A percentile compares a stretch with the other conserved stretches of the same genome.
Conservation (phyloP, 495 filamentous ascomycete genomes). For the Talaromyces proteolyticus region DNA sequence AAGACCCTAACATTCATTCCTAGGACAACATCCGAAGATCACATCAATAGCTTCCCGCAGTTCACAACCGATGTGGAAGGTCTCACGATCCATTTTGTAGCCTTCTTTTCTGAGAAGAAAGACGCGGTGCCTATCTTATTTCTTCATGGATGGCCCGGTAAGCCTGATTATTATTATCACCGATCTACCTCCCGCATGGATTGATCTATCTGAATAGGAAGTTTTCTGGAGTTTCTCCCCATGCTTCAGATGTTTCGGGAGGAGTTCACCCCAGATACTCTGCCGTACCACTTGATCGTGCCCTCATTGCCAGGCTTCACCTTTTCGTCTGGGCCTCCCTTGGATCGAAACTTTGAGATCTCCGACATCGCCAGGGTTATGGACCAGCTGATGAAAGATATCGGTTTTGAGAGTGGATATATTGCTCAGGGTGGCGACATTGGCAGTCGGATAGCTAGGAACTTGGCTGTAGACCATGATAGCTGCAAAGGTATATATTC, state of each 20-base stretch:
- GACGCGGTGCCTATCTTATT: slow-evolving; percentile 50
- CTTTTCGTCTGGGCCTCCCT: slow-evolving; percentile 48
- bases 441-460: slow-evolving; percentile 44
- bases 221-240: slow-evolving; percentile 26
- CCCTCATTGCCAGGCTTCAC: slow-evolving; percentile 60
- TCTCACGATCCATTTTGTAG: slow-evolving; percentile 54
- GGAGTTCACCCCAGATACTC: slow-evolving; percentile 46
- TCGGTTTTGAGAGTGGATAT: slow-evolving; percentile 57
- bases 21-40: slow-evolving; percentile 42
- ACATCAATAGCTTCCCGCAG: slow-evolving; percentile 59
- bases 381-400: slow-evolving; percentile 50
- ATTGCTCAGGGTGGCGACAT: slow-evolving; percentile 64
- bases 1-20: too few species aligned
- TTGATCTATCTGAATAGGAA: too few species aligned
- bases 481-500: slow-evolving; percentile 36
- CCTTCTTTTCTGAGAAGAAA: slow-evolving; percentile 43
- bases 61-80: slow-evolving; percentile 47
- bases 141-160: slow-evolving; percentile 49
- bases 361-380: slow-evolving; percentile 40
- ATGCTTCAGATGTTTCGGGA: slow-evolving; percentile 35
- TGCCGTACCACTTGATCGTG: slow-evolving; percentile 62
- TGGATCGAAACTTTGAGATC: slow-evolving; percentile 40
- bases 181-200: too few species aligned
- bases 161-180: too few species aligned
- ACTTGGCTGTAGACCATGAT: slow-evolving; percentile 31